Evolutionary conservation across 768 basidiomycete species (phyloP).

Genomic region (Termitomyces sp.): DNA sequence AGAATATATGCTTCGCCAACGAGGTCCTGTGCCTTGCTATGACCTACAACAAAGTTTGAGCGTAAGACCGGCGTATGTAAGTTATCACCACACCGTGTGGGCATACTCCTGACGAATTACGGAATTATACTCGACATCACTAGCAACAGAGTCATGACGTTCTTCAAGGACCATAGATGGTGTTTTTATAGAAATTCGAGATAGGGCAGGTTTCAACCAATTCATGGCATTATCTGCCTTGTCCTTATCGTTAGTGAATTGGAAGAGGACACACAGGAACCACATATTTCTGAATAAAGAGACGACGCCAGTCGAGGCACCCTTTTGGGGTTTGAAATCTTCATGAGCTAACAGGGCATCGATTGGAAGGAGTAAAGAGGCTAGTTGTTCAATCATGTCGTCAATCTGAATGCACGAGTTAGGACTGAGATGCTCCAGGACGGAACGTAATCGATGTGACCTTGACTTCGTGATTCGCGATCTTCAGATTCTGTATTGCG

Average conservation of each 20-base stretch:
- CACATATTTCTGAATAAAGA: constrained; percentile 88
- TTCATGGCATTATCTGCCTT: constrained; percentile 63
- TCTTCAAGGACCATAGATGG: constrained; percentile 81
- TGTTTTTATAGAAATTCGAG: constrained; percentile 80
- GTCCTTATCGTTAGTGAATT: constrained; percentile 58
- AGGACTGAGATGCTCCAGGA: not conserved
- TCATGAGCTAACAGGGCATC: constrained; percentile 76
- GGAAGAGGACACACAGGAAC: constrained; percentile 88
- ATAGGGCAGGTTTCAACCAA: constrained; percentile 73
- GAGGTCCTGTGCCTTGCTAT: constrained; percentile 60
- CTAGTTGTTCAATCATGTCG: constrained; percentile 82
- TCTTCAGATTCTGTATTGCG: constrained; percentile 78
- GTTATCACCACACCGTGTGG: constrained; percentile 47
- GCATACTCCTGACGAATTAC: constrained; percentile 85
- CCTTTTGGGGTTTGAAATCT: constrained; percentile 57
- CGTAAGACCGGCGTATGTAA: not conserved
- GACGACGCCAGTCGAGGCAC: constrained; percentile 55
- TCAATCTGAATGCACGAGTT: constrained; percentile 45
- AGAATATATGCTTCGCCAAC: constrained; percentile 61
- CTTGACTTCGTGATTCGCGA: constrained; percentile 61
- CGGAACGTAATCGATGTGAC: constrained; percentile 26
- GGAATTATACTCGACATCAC: constrained; percentile 90
- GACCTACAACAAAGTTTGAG: constrained; percentile 39
- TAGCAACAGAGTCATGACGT: constrained; percentile 75
- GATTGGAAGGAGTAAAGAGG: constrained; percentile 85